These are phyloP conservation scores for Yueomyces sinensis DNA, from an alignment of 805 yeast genomes.

Conservation along the genomic window DNA sequence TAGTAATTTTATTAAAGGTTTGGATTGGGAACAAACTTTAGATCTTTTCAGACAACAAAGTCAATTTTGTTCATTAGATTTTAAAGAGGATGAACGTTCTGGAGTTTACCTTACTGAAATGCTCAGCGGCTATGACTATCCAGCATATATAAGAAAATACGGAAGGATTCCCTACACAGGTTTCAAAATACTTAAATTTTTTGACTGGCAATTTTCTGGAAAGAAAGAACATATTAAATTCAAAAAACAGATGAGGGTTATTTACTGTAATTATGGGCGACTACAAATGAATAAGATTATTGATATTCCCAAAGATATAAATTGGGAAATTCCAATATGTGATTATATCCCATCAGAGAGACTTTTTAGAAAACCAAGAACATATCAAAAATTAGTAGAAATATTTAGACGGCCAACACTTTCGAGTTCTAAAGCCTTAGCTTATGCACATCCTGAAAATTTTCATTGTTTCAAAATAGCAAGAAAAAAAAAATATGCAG, in stretches of 20 bases:
- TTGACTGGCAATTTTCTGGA: slow-evolving; percentile 13
- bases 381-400: background rate
- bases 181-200: slow-evolving; percentile 38
- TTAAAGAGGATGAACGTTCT: slow-evolving; percentile 9
- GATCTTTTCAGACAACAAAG: slow-evolving; percentile 8
- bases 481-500: slow-evolving; percentile 41
- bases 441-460: slow-evolving; percentile 7
- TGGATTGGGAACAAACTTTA: background rate
- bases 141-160: slow-evolving; percentile 18
- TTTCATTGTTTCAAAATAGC: slow-evolving; percentile 43
- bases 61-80: slow-evolving; percentile 12
- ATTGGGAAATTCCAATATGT: slow-evolving; percentile 39
- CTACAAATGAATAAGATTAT: slow-evolving; percentile 30
- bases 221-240: slow-evolving; percentile 12
- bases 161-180: slow-evolving; percentile 31
- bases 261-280: slow-evolving; percentile 40
- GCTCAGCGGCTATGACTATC: slow-evolving; percentile 13
- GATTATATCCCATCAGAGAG: slow-evolving; percentile 9
- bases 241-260: slow-evolving; percentile 32
- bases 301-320: slow-evolving; percentile 27
- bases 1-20: too few relatives aligned
- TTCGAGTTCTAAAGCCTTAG: background rate
- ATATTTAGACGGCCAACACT: background rate
- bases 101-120: slow-evolving; percentile 6
- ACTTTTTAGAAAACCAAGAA: background rate